A percentile compares a stretch with the other conserved stretches of the same genome.
phyloP scores from a whole-genome alignment of 768 basidiomycete species.

The Serendipita sp. region DNA sequence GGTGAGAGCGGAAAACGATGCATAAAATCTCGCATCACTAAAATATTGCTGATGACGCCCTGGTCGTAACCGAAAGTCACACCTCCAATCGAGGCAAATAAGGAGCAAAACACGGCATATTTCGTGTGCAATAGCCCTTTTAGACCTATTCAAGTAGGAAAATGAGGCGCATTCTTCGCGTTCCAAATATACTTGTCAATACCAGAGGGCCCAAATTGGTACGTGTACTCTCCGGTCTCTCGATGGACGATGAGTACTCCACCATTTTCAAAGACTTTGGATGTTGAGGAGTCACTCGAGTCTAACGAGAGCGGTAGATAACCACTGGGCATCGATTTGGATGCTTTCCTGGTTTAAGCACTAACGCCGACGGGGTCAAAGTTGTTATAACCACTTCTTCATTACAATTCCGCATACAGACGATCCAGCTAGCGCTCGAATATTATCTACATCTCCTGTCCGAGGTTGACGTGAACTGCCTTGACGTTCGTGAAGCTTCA shows the following conservation, averaged over 20 bases:
- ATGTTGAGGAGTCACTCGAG: not conserved
- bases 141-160: conserved; percentile 27
- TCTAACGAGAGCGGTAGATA: not conserved
- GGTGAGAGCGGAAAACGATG: conserved; percentile 52
- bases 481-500: conserved; percentile 50
- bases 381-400: not conserved
- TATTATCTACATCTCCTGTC: not conserved
- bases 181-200: not conserved
- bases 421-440: too few relatives aligned
- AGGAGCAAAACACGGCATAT: conserved; percentile 48
- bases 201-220: conserved; percentile 45
- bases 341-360: not conserved
- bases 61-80: conserved; percentile 73
- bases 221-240: conserved; percentile 29
- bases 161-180: not conserved
- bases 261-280: not conserved
- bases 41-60: conserved; percentile 71
- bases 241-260: not conserved
- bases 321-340: not conserved
- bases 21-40: conserved; percentile 66
- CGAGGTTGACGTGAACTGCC: conserved; percentile 48
- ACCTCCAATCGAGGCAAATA: conserved; percentile 57
- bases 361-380: not conserved
- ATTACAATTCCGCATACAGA: not conserved
- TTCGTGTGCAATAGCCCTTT: conserved; percentile 46